phyloP scores from a whole-genome alignment of 257 asterid species.

The Capsicum chinense region DNA sequence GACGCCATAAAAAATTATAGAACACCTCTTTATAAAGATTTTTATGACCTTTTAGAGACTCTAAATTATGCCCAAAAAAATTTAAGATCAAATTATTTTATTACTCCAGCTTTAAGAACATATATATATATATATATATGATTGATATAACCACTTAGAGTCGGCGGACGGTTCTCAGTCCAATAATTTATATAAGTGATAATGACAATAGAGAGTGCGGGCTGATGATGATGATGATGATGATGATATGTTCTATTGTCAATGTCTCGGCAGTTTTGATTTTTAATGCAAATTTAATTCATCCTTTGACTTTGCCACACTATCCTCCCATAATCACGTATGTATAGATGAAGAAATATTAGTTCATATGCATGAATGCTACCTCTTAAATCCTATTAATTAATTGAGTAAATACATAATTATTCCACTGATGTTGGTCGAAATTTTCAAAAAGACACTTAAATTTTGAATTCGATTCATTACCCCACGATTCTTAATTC shows the following conservation, averaged over 20 bases:
- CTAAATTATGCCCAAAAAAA: too few species aligned
- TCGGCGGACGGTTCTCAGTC: background rate
- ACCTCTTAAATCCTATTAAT: background rate
- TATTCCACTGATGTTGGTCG: too few species aligned
- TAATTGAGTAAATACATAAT: too few species aligned
- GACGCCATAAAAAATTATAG: too few species aligned
- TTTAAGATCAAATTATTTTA: too few species aligned
- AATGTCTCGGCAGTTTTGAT: background rate
- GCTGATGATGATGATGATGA: background rate
- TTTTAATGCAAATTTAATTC: background rate
- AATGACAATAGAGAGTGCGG: background rate
- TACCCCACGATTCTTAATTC: too few species aligned
- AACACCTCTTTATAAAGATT: too few species aligned
- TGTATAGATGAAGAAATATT: background rate
- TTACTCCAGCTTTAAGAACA: too few species aligned
- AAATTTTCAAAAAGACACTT: too few species aligned
- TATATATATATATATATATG: background rate
- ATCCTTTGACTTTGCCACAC: background rate
- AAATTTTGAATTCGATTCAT: too few species aligned
- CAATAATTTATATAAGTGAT: background rate
- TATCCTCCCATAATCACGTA: background rate
- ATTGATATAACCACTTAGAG: constrained; percentile 1
- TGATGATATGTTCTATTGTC: background rate
- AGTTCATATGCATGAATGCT: background rate
- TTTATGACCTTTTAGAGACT: too few species aligned